phyloP scores from a whole-genome alignment of 805 yeast genomes.

The Yarrowia sp. region DNA sequence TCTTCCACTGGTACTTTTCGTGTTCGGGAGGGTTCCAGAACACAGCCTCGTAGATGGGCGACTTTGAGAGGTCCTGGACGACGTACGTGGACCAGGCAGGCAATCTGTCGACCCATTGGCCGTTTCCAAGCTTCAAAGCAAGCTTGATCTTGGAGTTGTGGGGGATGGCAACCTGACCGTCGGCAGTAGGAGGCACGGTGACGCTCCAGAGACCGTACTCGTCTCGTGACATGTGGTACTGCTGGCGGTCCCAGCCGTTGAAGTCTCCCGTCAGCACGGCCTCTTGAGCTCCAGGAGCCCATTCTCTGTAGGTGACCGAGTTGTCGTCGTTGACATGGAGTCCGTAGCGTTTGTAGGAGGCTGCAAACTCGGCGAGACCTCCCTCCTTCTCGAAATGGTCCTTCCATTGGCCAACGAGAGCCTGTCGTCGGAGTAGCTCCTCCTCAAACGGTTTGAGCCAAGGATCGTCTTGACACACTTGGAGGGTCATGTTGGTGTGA shows the following conservation, averaged over 20 bases:
- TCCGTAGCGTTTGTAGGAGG: conserved; percentile 79
- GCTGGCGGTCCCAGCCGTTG: conserved; percentile 74
- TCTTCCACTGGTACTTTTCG: conserved; percentile 62
- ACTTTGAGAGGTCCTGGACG: conserved; percentile 61
- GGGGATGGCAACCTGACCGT: conserved; percentile 69
- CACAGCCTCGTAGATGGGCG: conserved; percentile 75
- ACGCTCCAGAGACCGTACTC: conserved; percentile 75
- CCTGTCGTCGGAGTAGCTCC: conserved; percentile 73
- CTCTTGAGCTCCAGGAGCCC: conserved; percentile 84
- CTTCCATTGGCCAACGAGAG: conserved; percentile 69
- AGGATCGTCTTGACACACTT: conserved; percentile 60
- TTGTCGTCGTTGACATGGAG: conserved; percentile 67
- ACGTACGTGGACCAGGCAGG: conserved; percentile 92
- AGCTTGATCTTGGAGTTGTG: conserved; percentile 80
- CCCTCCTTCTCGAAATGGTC: conserved; percentile 65
- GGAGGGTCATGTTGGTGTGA: conserved; percentile 5
- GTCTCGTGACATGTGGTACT: conserved; percentile 62
- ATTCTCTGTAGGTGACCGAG: conserved; percentile 72
- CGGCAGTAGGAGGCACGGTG: conserved; percentile 60
- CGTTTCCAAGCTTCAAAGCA: conserved; percentile 62
- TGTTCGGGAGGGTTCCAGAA: conserved; percentile 84
- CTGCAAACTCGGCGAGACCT: conserved; percentile 72
- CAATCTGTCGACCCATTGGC: conserved; percentile 75
- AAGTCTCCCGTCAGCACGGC: conserved; percentile 92
- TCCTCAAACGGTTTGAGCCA: conserved; percentile 80